Base-by-base conservation (phyloP, 2,329 filamentous ascomycete species). In the Fusarium sp. region DNA sequence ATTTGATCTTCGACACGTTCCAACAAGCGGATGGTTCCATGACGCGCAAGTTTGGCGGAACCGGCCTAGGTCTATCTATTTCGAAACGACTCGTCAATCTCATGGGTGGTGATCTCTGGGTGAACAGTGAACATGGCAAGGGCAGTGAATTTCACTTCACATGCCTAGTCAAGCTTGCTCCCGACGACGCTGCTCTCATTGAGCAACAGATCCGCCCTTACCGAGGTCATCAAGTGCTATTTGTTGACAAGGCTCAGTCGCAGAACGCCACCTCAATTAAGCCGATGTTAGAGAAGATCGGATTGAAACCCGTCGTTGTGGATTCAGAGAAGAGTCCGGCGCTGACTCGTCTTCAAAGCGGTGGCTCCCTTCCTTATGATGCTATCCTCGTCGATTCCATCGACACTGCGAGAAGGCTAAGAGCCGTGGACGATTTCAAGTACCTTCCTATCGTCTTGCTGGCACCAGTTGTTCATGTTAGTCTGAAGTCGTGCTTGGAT, bases 1-100 rank as follows among this genome's bases (percentile, higher is more conserved):
- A 98, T 80, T 87, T 98, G 75, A 98, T 99, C 80, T 98, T 99
- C 83, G 96, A 98, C 84, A 98, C 96, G 2, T 98, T 98, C 90
- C 96, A 98, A 83, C 96, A 98, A 85, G 96, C 96, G 26, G 96
- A 98, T 81, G 96, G 96, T 42, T 98, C 95, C 39, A 98, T 97
- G 82, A 98, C 96, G 4, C 90, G 95, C 77, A 96, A 97, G 81
- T 98, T 98, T 81, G 96, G 96, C 78, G 96, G 96, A 77, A 98
- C 96, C 12, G 96, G 96, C 76, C 89, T 98, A 15, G 96, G 96
- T 75, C 85, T 98, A 32, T 98, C 96, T 22, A 98, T 98, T 79
- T 98, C 96, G 34, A 97, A 97, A 85, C 91, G 95, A 76, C 89
- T 98, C 36, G 96, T 98, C 62, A 98, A 95, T 76, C 89, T 98